Base-by-base conservation (phyloP, 1,284 basidiomycete genomes). In the Clitocybe nebularis region DNA sequence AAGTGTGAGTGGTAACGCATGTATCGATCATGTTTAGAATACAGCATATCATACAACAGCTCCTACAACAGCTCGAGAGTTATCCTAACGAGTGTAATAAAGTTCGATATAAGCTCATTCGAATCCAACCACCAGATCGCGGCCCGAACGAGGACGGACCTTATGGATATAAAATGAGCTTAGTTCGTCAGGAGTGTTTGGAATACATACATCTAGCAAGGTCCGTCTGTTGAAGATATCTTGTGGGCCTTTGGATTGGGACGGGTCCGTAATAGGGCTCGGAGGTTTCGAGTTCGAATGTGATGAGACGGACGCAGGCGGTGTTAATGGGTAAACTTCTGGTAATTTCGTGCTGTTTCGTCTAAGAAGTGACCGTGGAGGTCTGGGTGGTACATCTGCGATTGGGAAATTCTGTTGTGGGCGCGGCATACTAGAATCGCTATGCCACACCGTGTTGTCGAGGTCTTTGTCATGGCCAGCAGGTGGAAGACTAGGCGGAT, bases 401-500 rank as follows among this genome's bases (percentile, higher is more conserved):
- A 39, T 5, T 32, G 40, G 21, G 5, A 40, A 43, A 37, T 49
- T 48, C 26, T 33, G 28, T 17, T 39, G 29, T 19, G 41, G 50
- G 29, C 43, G 35, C 25, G 56, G 45, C 1, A 29, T 36, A 43
- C 57, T 44, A 28, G 54, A 50, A 9, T 56, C 48, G 47, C 51
- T 49, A 47, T 54, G 52, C 45, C 58, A 45, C 16, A 29, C 36
- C 21, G 25, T 33, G 16, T 11, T 30, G 25, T 49, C 49, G 3
- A 34, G 45, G 51, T 60, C 51, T 48, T 58, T 59, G 20, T 57
- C 50, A 33, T 66, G 66, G 22, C 65, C 63, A 25, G 60, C 63
- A 1, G 64, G 59, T n/a, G 68, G 63, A 4, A 77, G 57, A 30
- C 71, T 75, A 1, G 74, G 66, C 8, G 79, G 75, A 57, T 81